Evolutionary conservation across 768 basidiomycete species (phyloP).

Genomic region (Lactifluus pinguis): DNA sequence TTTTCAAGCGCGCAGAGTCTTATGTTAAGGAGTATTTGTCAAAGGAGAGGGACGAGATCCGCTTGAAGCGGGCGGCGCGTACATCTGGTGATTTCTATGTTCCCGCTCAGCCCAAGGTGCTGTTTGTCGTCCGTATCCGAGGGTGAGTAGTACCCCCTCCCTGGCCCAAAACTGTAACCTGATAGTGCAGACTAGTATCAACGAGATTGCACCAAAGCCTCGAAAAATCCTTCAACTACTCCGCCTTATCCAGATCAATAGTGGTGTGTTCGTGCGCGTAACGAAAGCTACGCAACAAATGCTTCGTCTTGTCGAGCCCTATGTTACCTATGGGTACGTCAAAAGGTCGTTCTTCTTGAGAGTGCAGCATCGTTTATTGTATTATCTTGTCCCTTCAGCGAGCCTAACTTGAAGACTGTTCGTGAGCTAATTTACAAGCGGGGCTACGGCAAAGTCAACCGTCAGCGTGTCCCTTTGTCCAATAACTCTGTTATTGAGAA

Average conservation of each 20-base stretch:
- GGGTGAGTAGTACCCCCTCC: slow-evolving; percentile 50
- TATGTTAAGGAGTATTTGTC: slow-evolving; percentile 95
- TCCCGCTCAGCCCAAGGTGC: slow-evolving; percentile 91
- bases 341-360: slow-evolving; percentile 23
- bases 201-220: slow-evolving; percentile 98
- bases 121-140: slow-evolving; percentile 95
- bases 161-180: slow-evolving; percentile 10
- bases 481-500: slow-evolving; percentile 93
- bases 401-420: slow-evolving; percentile 93
- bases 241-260: slow-evolving; percentile 99
- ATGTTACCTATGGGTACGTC: slow-evolving; percentile 89
- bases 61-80: slow-evolving; percentile 88
- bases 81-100: slow-evolving; percentile 95
- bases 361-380: not conserved
- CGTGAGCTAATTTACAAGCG: slow-evolving; percentile 99
- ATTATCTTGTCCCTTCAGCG: slow-evolving; percentile 36
- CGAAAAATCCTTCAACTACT: slow-evolving; percentile 98
- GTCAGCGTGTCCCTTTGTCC: slow-evolving; percentile 91
- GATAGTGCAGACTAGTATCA: slow-evolving; percentile 62
- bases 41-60: slow-evolving; percentile 94
- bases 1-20: slow-evolving; percentile 98
- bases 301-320: slow-evolving; percentile 96
- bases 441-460: slow-evolving; percentile 96
- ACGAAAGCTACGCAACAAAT: slow-evolving; percentile 96
- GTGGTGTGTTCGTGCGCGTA: slow-evolving; percentile 96